These are phyloP conservation scores for Trametes sanguinea DNA, from an alignment of 768 basidiomycete genomes.

Conservation along the genomic window DNA sequence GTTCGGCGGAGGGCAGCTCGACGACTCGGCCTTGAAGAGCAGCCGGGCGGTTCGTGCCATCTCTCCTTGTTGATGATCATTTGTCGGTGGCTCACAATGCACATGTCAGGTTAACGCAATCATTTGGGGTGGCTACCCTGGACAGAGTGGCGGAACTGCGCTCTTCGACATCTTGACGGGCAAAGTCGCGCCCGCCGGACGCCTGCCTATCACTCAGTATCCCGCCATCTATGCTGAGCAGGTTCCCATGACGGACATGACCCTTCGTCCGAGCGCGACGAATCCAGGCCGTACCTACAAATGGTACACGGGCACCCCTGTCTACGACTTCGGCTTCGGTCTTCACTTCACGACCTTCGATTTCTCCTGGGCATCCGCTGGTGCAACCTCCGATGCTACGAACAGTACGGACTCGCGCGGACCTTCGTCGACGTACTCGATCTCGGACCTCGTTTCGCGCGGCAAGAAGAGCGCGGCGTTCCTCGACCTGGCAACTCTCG, in stretches of 20 bases:
- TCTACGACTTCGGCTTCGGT: slow-evolving; percentile 56
- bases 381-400: not conserved
- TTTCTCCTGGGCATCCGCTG: slow-evolving; percentile 38
- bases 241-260: slow-evolving; percentile 62
- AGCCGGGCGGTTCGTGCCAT: slow-evolving; percentile 40
- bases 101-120: slow-evolving; percentile 49
- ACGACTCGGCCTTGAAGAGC: slow-evolving; percentile 47
- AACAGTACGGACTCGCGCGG: not conserved
- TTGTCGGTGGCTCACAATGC: not conserved
- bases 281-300: slow-evolving; percentile 61
- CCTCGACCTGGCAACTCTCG: slow-evolving; percentile 47
- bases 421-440: slow-evolving; percentile 42
- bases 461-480: slow-evolving; percentile 28
- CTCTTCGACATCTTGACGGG: slow-evolving; percentile 54
- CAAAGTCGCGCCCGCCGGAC: slow-evolving; percentile 54
- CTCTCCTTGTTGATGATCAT: not conserved
- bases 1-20: slow-evolving; percentile 60
- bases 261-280: slow-evolving; percentile 46
- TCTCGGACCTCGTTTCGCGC: slow-evolving; percentile 39
- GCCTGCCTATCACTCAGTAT: slow-evolving; percentile 56
- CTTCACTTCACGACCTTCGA: slow-evolving; percentile 56
- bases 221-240: slow-evolving; percentile 48
- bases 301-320: slow-evolving; percentile 55
- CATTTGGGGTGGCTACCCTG: slow-evolving; percentile 60
- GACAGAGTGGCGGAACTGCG: slow-evolving; percentile 56